These are phyloP conservation scores for Didymella glomerata DNA, from an alignment of 2,329 filamentous ascomycete genomes.

Conservation along the genomic window DNA sequence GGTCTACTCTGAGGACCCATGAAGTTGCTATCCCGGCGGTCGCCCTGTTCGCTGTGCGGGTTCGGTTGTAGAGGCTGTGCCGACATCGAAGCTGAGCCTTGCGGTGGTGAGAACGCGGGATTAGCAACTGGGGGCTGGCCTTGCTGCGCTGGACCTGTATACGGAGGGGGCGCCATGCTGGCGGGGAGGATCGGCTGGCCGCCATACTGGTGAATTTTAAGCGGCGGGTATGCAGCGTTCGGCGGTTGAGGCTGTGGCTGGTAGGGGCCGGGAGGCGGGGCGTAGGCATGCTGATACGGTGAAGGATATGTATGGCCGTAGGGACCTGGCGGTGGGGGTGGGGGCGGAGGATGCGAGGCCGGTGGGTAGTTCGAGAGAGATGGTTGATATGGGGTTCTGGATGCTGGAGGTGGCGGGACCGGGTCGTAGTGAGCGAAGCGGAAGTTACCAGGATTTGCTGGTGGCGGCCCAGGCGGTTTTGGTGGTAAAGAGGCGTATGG, in stretches of 20 bases:
- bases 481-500: slow-evolving; percentile 45
- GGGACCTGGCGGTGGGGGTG: slow-evolving; percentile 30
- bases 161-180: slow-evolving; percentile 45
- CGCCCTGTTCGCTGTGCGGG: slow-evolving; percentile 35
- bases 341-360: slow-evolving; percentile 29
- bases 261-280: slow-evolving; percentile 46
- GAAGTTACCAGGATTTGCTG: slow-evolving; percentile 41
- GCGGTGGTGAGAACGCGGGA: slow-evolving; percentile 32
- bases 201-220: slow-evolving; percentile 52
- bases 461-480: slow-evolving; percentile 42
- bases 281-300: slow-evolving; percentile 41
- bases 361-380: slow-evolving; percentile 35
- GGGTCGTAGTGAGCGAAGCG: slow-evolving; percentile 50
- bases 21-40: slow-evolving; percentile 27
- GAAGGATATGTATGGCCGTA: slow-evolving; percentile 31
- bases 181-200: slow-evolving; percentile 53
- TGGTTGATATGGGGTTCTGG: slow-evolving; percentile 33
- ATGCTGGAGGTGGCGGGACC: slow-evolving; percentile 29
- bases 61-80: slow-evolving; percentile 20
- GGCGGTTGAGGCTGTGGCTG: slow-evolving; percentile 45
- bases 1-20: slow-evolving; percentile 39
- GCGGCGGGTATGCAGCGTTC: slow-evolving; percentile 39
- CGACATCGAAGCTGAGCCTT: slow-evolving; percentile 24
- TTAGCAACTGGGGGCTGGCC: slow-evolving; percentile 22
- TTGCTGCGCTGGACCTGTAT: slow-evolving; percentile 28